Conservation (phyloP, 192 early-diverging fungal species). For the Coemansia sp. region DNA sequence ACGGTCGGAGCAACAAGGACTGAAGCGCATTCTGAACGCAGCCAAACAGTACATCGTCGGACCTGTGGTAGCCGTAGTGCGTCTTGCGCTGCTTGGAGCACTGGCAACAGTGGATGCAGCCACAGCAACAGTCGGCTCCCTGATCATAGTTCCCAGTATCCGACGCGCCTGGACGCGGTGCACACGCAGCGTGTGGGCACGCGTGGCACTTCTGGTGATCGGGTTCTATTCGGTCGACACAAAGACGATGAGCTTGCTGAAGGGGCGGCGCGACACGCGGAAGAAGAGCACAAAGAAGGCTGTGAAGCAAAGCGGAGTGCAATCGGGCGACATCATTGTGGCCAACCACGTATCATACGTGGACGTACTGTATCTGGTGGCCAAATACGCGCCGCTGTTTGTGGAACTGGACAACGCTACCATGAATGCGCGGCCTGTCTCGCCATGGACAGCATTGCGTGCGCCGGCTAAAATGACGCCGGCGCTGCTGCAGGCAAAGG, state of each 20-base stretch:
- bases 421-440: slow-evolving; percentile 23
- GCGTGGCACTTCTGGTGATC: slow-evolving; percentile 62
- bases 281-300: neutral
- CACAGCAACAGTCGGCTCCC: slow-evolving; percentile 11
- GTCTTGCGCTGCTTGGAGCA: slow-evolving; percentile 51
- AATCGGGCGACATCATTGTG: slow-evolving; percentile 74
- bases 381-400: slow-evolving; percentile 59
- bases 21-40: slow-evolving; percentile 8
- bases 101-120: slow-evolving; percentile 53
- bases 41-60: slow-evolving; percentile 34
- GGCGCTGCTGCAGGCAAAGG: slow-evolving; percentile 33
- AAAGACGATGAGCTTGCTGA: slow-evolving; percentile 63
- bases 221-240: slow-evolving; percentile 77
- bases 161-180: slow-evolving; percentile 20
- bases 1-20: slow-evolving; percentile 26
- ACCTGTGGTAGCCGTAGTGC: slow-evolving; percentile 39
- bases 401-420: slow-evolving; percentile 50
- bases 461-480: slow-evolving; percentile 31
- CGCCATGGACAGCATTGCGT: slow-evolving; percentile 33
- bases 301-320: slow-evolving; percentile 2
- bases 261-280: slow-evolving; percentile 54
- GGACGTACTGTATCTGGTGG: slow-evolving; percentile 74
- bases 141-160: slow-evolving; percentile 27
- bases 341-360: slow-evolving; percentile 84
- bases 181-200: slow-evolving; percentile 41